Evolutionary conservation across 805 yeast species (phyloP).

Genomic region (Sungouiozyma intestinalis): DNA sequence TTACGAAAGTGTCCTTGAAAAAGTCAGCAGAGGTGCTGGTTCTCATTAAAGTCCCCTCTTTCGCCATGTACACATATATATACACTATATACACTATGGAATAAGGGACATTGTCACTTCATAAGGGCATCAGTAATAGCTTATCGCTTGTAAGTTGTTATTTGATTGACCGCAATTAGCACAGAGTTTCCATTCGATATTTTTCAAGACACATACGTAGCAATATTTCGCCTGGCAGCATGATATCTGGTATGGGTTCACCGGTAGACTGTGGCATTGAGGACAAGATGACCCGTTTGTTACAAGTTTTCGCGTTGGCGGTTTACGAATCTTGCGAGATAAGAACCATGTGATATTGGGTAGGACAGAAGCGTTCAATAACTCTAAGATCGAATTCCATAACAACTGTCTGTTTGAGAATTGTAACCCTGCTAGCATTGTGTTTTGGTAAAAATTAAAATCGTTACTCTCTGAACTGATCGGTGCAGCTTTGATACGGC

Average conservation of each 20-base stretch:
- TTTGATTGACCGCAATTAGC: slow-evolving; percentile 1
- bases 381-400: slow-evolving; percentile 23
- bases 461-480: background rate
- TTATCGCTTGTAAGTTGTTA: background rate
- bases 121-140: background rate
- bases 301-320: background rate
- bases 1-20: slow-evolving; percentile 84
- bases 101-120: too few relatives aligned
- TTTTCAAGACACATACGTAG: slow-evolving; percentile 4
- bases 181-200: slow-evolving; percentile 2
- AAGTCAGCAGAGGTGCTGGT: slow-evolving; percentile 72
- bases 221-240: slow-evolving; percentile 5
- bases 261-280: slow-evolving; percentile 3
- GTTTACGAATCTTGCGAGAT: background rate
- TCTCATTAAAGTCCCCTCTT: slow-evolving; percentile 31
- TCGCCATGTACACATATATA: background rate
- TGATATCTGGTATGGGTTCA: slow-evolving; percentile 2
- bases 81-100: too few relatives aligned
- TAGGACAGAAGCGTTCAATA: slow-evolving; percentile 15
- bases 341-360: slow-evolving; percentile 5
- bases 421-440: slow-evolving; percentile 15
- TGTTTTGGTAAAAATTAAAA: slow-evolving; percentile 9
- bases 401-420: slow-evolving; percentile 23
- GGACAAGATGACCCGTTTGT: background rate
- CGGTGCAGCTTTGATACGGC: slow-evolving; percentile 5